phyloP scores from a whole-genome alignment of 2,329 filamentous ascomycete species.

The Penicillium thymicola region DNA sequence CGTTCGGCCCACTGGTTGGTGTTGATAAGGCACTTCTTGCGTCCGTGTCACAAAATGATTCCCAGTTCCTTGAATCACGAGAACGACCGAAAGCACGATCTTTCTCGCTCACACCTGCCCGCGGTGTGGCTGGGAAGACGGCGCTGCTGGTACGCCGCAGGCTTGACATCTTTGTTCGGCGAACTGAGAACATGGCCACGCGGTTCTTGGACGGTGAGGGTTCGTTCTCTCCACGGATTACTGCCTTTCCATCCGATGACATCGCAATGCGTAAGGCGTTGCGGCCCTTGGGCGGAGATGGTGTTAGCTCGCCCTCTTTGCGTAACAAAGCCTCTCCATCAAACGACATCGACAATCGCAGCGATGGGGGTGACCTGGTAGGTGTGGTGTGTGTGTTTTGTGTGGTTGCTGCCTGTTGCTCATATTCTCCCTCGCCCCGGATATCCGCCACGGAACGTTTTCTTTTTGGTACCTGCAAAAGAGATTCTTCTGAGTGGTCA shows the following conservation, averaged over 20 bases:
- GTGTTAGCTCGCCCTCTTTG: slow-evolving; percentile 39
- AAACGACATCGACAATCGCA: slow-evolving; percentile 42
- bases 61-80: slow-evolving; percentile 84
- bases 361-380: slow-evolving; percentile 36
- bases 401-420: slow-evolving; percentile 14
- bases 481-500: slow-evolving; percentile 19
- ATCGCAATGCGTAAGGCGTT: slow-evolving; percentile 70
- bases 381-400: slow-evolving; percentile 18
- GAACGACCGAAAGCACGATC: slow-evolving; percentile 67
- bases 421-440: slow-evolving; percentile 12
- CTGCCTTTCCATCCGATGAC: slow-evolving; percentile 86
- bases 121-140: slow-evolving; percentile 56
- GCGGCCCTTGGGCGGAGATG: slow-evolving; percentile 40
- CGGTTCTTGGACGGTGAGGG: slow-evolving; percentile 62
- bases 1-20: slow-evolving; percentile 63
- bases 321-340: slow-evolving; percentile 41
- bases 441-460: slow-evolving; percentile 36
- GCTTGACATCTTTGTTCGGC: slow-evolving; percentile 50
- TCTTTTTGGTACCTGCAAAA: slow-evolving; percentile 26
- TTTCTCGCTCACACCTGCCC: slow-evolving; percentile 49
- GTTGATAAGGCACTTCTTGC: slow-evolving; percentile 72
- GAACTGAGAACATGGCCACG: slow-evolving; percentile 47
- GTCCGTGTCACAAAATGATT: slow-evolving; percentile 82
- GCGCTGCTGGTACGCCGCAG: slow-evolving; percentile 71
- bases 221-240: slow-evolving; percentile 68